Percentiles rank a stretch among this genome's conserved stretches.
Conservation (phyloP, 1,284 basidiomycete genomes). For the Amylostereum areolatum region DNA sequence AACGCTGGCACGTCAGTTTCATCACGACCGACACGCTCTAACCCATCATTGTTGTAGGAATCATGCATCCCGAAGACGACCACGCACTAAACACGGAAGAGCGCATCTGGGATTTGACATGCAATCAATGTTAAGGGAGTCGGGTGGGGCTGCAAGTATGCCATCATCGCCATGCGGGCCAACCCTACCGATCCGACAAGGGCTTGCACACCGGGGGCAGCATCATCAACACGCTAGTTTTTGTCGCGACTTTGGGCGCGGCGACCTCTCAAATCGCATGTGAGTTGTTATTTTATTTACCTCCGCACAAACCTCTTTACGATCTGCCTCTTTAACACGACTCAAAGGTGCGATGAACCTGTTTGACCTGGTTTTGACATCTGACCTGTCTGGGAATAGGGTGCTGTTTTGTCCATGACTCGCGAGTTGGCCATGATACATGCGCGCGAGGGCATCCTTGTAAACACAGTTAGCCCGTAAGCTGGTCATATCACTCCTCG, state of each 20-base stretch:
- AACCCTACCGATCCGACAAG: constrained; percentile 79
- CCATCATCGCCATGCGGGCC: constrained; percentile 90
- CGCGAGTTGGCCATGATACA: constrained; percentile 97
- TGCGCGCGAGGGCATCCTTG: constrained; percentile 89
- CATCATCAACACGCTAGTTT: constrained; percentile 96
- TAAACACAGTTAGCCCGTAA: constrained; percentile 95
- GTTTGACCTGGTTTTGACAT: no score
- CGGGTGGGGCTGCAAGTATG: constrained; percentile 98
- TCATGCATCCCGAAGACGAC: constrained; percentile 94
- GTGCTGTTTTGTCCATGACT: constrained; percentile 96
- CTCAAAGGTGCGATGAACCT: no score
- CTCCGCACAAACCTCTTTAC: background rate
- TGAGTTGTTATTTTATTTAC: constrained; percentile 34
- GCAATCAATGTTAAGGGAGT: constrained; percentile 97
- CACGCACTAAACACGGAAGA: constrained; percentile 95
- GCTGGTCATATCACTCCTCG: constrained; percentile 23
- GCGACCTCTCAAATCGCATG: constrained; percentile 96
- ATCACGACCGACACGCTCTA: no score
- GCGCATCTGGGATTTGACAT: constrained; percentile 94
- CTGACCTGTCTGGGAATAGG: constrained; percentile 51
- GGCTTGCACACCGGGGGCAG: constrained; percentile 82
- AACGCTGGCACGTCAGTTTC: constrained; percentile 61
- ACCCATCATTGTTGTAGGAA: constrained; percentile 53
- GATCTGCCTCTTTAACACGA: background rate
- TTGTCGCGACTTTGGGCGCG: constrained; percentile 90